Percentiles rank a stretch among this genome's conserved stretches.
Conservation (phyloP, 1,284 basidiomycete species). For the Microbotryum saponariae region DNA sequence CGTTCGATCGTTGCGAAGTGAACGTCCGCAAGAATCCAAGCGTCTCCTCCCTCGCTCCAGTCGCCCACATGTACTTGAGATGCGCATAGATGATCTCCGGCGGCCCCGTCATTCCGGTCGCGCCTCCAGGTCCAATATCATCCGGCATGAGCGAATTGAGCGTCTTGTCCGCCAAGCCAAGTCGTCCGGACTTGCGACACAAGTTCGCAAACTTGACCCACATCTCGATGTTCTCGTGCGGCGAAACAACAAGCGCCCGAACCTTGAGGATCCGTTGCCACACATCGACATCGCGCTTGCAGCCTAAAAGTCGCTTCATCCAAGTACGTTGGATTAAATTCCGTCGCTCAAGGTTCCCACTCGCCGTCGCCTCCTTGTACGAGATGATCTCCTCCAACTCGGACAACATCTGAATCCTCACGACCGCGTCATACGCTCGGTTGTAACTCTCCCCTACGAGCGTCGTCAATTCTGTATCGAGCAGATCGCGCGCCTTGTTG, state of each 20-base stretch:
- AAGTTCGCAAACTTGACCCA: conserved; percentile 93
- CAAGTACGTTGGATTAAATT: conserved; percentile 77
- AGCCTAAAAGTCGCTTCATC: conserved; percentile 91
- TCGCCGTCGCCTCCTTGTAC: conserved; percentile 70
- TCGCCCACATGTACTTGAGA: conserved; percentile 94
- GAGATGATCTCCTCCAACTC: conserved; percentile 96
- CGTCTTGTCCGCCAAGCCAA: conserved; percentile 91
- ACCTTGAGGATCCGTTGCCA: conserved; percentile 99
- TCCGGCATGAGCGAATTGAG: conserved; percentile 80
- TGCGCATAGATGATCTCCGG: conserved; percentile 97
- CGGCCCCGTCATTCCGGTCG: conserved; percentile 58
- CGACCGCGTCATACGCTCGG: conserved; percentile 90
- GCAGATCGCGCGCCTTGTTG: conserved; percentile 83
- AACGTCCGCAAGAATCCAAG: conserved; percentile 81
- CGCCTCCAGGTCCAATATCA: conserved; percentile 35
- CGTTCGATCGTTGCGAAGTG: conserved; percentile 63
- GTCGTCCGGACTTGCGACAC: conserved; percentile 74
- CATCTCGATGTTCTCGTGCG: conserved; percentile 90
- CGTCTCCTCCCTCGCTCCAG: conserved; percentile 67
- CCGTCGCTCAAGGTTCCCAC: conserved; percentile 86
- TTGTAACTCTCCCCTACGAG: conserved; percentile 94
- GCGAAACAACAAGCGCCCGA: conserved; percentile 83
- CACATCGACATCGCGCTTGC: conserved; percentile 96
- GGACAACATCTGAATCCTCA: conserved; percentile 96
- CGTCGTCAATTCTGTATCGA: conserved; percentile 86